phyloP scores from a whole-genome alignment of 306 rosid genomes.

The Rubus parviflorus region DNA sequence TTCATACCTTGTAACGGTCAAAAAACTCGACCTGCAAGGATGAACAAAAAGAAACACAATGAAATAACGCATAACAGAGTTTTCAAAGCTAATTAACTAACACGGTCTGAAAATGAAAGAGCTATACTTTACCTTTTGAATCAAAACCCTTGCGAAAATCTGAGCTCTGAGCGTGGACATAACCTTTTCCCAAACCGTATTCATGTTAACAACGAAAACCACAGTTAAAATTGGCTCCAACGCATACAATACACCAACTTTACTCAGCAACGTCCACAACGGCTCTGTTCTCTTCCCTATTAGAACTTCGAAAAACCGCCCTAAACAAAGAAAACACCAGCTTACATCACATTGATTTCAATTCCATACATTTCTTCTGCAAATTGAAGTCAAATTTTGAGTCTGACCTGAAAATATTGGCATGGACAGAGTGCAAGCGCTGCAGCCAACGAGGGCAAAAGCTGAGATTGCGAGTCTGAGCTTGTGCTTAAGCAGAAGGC shows the following conservation, averaged over 20 bases:
- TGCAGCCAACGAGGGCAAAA: slow-evolving; percentile 64
- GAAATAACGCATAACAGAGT: background rate
- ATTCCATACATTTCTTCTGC: background rate
- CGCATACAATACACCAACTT: slow-evolving; percentile 76
- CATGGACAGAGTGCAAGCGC: slow-evolving; percentile 91
- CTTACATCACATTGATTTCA: background rate
- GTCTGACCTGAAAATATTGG: slow-evolving; percentile 71
- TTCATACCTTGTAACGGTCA: slow-evolving; percentile 84
- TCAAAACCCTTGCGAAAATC: slow-evolving; percentile 76
- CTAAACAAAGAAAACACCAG: slow-evolving; percentile 31
- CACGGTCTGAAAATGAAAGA: too few species aligned
- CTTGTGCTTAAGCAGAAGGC: slow-evolving; percentile 65
- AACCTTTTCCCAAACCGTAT: slow-evolving; percentile 85
- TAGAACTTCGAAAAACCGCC: slow-evolving; percentile 80
- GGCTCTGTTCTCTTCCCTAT: slow-evolving; percentile 85
- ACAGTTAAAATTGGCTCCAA: slow-evolving; percentile 87
- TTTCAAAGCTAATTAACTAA: too few species aligned
- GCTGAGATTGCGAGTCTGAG: slow-evolving; percentile 47
- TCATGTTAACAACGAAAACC: slow-evolving; percentile 78
- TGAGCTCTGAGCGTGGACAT: slow-evolving; percentile 92
- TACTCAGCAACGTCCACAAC: slow-evolving; percentile 77
- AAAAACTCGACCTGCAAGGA: slow-evolving; percentile 81
- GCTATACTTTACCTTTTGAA: slow-evolving; percentile 65
- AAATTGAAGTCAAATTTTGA: too few species aligned
- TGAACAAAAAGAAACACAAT: slow-evolving; percentile 1